phyloP scores from a whole-genome alignment of 2,329 filamentous ascomycete genomes.

The Mycosphaerella sp. region DNA sequence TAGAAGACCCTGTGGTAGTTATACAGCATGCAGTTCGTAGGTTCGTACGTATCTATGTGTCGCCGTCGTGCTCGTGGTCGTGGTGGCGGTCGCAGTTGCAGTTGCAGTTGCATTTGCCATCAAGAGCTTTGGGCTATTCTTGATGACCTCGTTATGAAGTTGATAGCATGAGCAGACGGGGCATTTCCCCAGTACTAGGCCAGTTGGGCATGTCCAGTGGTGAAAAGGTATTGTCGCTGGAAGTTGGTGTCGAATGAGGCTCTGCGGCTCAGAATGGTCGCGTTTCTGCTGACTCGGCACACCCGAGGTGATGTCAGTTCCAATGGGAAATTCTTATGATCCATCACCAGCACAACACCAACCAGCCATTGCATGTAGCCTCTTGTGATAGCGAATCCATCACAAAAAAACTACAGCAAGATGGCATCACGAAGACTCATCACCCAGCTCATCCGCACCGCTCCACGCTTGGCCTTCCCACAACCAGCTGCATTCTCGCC shows the following conservation, averaged over 20 bases:
- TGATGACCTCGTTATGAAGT: too few species aligned
- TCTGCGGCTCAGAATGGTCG: conserved; percentile 10
- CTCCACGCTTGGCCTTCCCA: neutral
- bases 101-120: too few species aligned
- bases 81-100: too few species aligned
- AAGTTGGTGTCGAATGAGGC: conserved; percentile 6
- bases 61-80: too few species aligned
- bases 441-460: neutral
- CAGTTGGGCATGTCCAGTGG: too few species aligned
- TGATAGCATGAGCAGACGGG: too few species aligned
- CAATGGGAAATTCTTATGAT: neutral
- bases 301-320: conserved; percentile 8
- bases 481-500: neutral
- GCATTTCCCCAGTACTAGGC: too few species aligned
- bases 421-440: conserved; percentile 11
- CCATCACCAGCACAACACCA: too few species aligned
- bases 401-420: neutral
- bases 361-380: neutral
- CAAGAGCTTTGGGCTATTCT: too few species aligned
- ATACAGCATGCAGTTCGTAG: too few species aligned
- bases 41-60: too few species aligned
- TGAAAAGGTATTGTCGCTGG: neutral
- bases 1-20: too few species aligned
- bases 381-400: neutral
- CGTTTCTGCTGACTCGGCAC: neutral